phyloP scores from a whole-genome alignment of 1,284 basidiomycete genomes.

The Tilletia caries region DNA sequence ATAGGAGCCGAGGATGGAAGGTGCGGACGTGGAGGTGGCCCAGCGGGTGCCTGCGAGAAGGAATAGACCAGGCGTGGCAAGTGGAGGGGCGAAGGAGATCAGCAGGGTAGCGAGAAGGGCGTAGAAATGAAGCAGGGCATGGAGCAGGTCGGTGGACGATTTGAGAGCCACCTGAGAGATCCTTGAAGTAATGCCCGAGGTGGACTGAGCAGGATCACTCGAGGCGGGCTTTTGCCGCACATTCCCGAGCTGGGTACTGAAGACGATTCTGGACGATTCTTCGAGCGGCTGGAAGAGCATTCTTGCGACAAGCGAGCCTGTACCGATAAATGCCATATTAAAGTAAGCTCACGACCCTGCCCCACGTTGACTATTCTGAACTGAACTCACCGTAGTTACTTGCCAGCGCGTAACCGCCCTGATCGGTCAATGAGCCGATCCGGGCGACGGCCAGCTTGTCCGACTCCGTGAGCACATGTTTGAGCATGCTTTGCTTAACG shows the following conservation, averaged over 20 bases:
- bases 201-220: background rate
- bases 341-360: background rate
- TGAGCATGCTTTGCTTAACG: constrained; percentile 79
- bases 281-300: constrained; percentile 52
- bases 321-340: background rate
- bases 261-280: constrained; percentile 41
- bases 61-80: constrained; percentile 34
- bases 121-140: constrained; percentile 33
- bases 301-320: constrained; percentile 40
- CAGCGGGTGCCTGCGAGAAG: constrained; percentile 44
- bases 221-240: background rate
- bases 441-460: constrained; percentile 68
- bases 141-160: constrained; percentile 22
- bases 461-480: constrained; percentile 91
- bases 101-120: constrained; percentile 31
- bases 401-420: constrained; percentile 51
- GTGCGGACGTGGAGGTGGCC: constrained; percentile 34
- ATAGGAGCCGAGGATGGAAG: constrained; percentile 40
- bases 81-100: constrained; percentile 36
- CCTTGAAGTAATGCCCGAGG: background rate
- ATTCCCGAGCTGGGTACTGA: constrained; percentile 19
- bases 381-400: constrained; percentile 42
- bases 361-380: background rate
- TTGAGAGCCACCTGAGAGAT: background rate
- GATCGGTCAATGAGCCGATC: constrained; percentile 41